Evolutionary conservation across 345 rosid species (phyloP).

Genomic region (Boechera retrofracta): DNA sequence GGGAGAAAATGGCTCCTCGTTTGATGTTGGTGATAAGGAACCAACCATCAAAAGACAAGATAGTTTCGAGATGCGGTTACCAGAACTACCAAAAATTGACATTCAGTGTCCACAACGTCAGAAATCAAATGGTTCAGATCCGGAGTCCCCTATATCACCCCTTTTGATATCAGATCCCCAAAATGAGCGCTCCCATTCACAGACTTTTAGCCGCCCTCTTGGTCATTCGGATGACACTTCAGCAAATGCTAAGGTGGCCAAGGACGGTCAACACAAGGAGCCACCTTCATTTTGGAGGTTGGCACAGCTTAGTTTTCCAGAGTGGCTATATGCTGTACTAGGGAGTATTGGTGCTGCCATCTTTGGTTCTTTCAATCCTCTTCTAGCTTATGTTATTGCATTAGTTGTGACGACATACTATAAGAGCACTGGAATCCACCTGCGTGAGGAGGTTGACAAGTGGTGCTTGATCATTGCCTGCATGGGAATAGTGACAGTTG

Average conservation of each 20-base stretch:
- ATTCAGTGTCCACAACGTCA: constrained; percentile 68
- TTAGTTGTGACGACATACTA: constrained; percentile 85
- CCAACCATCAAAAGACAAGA: constrained; percentile 97
- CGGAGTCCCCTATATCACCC: constrained; percentile 99
- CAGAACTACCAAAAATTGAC: constrained; percentile 93
- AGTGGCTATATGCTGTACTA: constrained; percentile 97
- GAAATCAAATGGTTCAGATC: constrained; percentile 88
- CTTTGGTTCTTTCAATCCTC: constrained; percentile 98
- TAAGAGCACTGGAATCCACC: constrained; percentile 49
- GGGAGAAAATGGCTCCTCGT: constrained; percentile 69
- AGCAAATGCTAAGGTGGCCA: constrained; percentile 54
- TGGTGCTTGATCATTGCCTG: constrained; percentile 99
- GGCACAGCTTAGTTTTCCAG: constrained; percentile 93
- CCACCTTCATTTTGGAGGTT: constrained; percentile 91
- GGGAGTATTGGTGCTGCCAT: constrained; percentile 99
- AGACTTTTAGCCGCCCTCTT: constrained; percentile 92
- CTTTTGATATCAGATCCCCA: constrained; percentile 97
- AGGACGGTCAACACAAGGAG: constrained; percentile 59
- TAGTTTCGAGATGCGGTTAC: constrained; percentile 95
- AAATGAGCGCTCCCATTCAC: constrained; percentile 98
- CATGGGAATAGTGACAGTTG: constrained; percentile 97
- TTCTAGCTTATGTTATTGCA: constrained; percentile 92
- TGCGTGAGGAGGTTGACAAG: constrained; percentile 78
- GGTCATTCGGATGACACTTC: constrained; percentile 79
- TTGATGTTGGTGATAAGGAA: constrained; percentile 74